These are phyloP conservation scores for Fusarium nelsonii DNA, from an alignment of 2,329 filamentous ascomycete species.

Conservation along the genomic window DNA sequence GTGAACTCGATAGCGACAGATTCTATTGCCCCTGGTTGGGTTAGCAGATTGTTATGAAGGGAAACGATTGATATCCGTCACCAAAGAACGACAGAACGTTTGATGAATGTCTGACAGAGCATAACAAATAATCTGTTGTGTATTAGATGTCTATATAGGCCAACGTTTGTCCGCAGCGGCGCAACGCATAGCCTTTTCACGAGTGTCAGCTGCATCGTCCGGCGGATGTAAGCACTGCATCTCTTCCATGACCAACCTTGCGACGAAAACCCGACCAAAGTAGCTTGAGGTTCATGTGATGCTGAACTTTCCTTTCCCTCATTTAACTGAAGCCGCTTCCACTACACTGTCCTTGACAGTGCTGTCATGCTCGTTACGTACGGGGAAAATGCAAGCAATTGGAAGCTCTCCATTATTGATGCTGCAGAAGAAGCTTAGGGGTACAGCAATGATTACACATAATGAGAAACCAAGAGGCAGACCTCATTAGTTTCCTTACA, in stretches of 20 bases:
- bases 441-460: neutral
- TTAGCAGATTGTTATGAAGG: neutral
- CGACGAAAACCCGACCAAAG: neutral
- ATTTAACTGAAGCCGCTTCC: too few relatives aligned
- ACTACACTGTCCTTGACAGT: neutral
- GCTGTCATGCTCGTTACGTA: neutral
- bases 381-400: neutral
- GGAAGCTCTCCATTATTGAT: neutral
- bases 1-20: neutral
- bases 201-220: constrained; percentile 6
- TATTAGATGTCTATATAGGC: neutral
- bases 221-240: constrained; percentile 21
- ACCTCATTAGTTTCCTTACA: neutral
- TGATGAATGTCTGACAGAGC: neutral
- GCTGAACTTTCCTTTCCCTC: neutral
- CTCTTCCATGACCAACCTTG: neutral
- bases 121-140: neutral
- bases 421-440: neutral
- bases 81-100: neutral
- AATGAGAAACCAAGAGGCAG: neutral
- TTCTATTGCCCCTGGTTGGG: neutral
- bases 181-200: neutral
- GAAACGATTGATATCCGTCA: neutral
- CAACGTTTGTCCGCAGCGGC: neutral
- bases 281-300: neutral